Percentiles rank a stretch among this genome's conserved stretches.
Evolutionary conservation across 805 yeast genomes (phyloP).

Genomic region (Sugiyamaella floridensis): DNA sequence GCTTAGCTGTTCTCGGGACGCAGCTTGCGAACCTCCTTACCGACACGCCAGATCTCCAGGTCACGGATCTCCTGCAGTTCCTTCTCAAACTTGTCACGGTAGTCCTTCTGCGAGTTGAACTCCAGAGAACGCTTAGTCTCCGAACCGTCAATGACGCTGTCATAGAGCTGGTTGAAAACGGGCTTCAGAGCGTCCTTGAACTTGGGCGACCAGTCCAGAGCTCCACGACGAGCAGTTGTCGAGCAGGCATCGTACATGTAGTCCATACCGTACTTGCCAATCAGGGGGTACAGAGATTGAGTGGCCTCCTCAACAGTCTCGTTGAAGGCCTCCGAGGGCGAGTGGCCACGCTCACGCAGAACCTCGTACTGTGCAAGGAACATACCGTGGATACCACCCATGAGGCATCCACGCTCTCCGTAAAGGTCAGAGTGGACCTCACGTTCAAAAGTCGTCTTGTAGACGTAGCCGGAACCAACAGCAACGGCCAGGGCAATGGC

Average conservation of each 20-base stretch:
- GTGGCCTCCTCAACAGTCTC: constrained; percentile 99
- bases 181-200: constrained; percentile 99
- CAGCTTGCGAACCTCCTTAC: constrained; percentile 98
- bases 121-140: constrained; percentile 98
- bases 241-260: constrained; percentile 99
- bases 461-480: constrained; percentile 98
- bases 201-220: constrained; percentile 99
- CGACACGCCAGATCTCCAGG: constrained; percentile 99
- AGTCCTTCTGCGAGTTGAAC: constrained; percentile 96
- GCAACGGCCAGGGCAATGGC: constrained; percentile 98
- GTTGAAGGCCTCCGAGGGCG: constrained; percentile 99
- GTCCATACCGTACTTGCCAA: constrained; percentile 99
- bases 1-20: constrained; percentile 95
- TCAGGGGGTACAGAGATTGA: constrained; percentile 96
- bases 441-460: constrained; percentile 98
- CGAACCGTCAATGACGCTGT: constrained; percentile 88
- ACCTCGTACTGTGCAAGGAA: constrained; percentile 99
- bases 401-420: constrained; percentile 99
- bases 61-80: constrained; percentile 90
- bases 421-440: constrained; percentile 98
- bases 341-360: constrained; percentile 98
- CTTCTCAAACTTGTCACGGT: constrained; percentile 91
- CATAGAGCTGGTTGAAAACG: constrained; percentile 93
- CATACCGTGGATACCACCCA: constrained; percentile 99
- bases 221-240: constrained; percentile 99